Base-by-base conservation (phyloP, 805 yeast species). In the Starmerella vaccinii region DNA sequence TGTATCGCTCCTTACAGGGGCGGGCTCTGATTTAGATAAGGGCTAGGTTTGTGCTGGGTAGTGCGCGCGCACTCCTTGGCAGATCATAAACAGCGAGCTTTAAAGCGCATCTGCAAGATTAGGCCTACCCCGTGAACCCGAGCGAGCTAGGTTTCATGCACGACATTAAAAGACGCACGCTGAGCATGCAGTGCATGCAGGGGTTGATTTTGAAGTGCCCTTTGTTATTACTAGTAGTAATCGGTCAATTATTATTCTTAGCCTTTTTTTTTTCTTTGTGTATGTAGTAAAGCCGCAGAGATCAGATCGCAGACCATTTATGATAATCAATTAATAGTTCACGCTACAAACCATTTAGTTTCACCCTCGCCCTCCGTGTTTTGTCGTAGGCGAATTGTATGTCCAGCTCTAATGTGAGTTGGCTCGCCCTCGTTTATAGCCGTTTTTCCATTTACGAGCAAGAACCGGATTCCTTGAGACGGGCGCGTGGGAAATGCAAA, bases 401-500 rank as follows among this genome's bases (percentile, higher is more conserved):
- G 19, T 7, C 46, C 46, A 5, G 46, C 46, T 30, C 57, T 44
- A 13, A 23, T 49, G 26, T 46, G 50, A 1, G 57, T 53, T 7
- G 54, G 54, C 33, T 33, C 16, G 37, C 44, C 48, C n/a, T 47
- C 46, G 18, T 53, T 50, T 6, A 50, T 18, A n/a, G 57, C 57
- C 4, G 37, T 9, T 19, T 23, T n/a, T 2, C 57, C 57, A 29
- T 53, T 53, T 19, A 53, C 57, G 10, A 53, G 45, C 27, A 53
- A 49, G 16, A 18, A 47, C 3, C 40, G 43, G 19, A 53, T 33
- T 2, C 57, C 57, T n/a, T 15, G 16, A 1, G 51, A 46, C 2
- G 47, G 33, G 29, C 29, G 41, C 24, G 24, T 22, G 12, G 57
- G 57, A n/a, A 38, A 24, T 13, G 48, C 18, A 34, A 51, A 53